Percentiles rank a stretch among this genome's conserved stretches.
Evolutionary conservation across 257 asterid species (phyloP).

Genomic region (Coffea canephora): DNA sequence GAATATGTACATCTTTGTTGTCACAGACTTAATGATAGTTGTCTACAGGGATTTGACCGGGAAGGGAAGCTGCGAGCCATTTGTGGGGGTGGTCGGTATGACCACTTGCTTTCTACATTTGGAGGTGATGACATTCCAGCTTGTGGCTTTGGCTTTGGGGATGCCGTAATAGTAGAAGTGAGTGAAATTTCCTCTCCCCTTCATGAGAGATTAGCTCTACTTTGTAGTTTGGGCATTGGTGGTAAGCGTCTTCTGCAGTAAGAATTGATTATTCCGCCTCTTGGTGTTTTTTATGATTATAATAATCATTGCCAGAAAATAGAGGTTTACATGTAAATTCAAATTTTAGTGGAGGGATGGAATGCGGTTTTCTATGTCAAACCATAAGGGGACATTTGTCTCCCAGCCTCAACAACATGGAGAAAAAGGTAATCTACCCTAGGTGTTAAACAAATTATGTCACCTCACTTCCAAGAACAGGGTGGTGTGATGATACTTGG

Average conservation of each 20-base stretch:
- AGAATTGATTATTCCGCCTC: neutral
- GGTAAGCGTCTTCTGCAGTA: neutral
- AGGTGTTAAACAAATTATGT: neutral
- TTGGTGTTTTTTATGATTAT: neutral
- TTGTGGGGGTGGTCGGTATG: slow-evolving; percentile 98
- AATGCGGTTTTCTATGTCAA: neutral
- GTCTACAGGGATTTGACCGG: slow-evolving; percentile 82
- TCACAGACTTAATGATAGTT: slow-evolving; percentile 5
- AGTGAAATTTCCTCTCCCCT: slow-evolving; percentile 29
- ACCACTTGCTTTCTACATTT: slow-evolving; percentile 73
- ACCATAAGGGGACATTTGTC: neutral
- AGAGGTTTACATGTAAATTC: neutral
- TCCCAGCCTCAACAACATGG: neutral
- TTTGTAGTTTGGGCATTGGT: neutral
- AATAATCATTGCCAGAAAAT: neutral
- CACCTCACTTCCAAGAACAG: neutral
- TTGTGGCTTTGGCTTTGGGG: slow-evolving; percentile 99
- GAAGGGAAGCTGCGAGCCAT: slow-evolving; percentile 92
- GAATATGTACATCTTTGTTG: neutral
- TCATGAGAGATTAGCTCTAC: neutral
- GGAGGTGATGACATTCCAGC: slow-evolving; percentile 97
- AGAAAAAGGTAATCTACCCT: neutral
- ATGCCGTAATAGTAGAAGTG: slow-evolving; percentile 96
- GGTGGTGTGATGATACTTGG: neutral
- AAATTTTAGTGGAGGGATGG: neutral